These are phyloP conservation scores for Euphrasia arctica DNA, from an alignment of 305 asterid species.

Conservation along the genomic window DNA sequence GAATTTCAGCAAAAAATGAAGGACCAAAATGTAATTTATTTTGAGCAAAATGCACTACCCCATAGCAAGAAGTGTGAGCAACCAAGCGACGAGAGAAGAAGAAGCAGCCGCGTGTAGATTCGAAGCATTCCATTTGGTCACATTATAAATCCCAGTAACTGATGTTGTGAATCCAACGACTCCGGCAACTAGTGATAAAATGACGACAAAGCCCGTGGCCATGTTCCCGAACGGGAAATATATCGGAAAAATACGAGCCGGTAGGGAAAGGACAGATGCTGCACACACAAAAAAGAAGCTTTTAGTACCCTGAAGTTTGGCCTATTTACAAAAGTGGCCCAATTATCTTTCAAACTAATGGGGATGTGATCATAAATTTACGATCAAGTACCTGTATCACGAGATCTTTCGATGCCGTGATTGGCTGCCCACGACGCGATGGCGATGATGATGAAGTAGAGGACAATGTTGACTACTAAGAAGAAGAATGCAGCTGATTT, in stretches of 20 bases:
- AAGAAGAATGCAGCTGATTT: conserved; percentile 72
- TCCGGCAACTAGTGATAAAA: conserved; percentile 79
- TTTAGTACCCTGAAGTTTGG: background rate
- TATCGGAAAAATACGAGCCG: conserved; percentile 72
- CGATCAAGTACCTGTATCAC: conserved; percentile 40
- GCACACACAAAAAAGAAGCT: conserved; percentile 25
- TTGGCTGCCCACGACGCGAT: conserved; percentile 78
- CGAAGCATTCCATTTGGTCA: conserved; percentile 53
- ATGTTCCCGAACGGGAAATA: conserved; percentile 78
- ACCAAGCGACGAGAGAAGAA: conserved; percentile 66
- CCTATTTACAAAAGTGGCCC: no score
- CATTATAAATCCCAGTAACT: conserved; percentile 51
- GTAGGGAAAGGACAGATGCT: conserved; percentile 60
- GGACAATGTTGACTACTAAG: conserved; percentile 47
- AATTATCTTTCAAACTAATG: background rate
- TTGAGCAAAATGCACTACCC: conserved; percentile 42
- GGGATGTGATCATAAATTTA: no score
- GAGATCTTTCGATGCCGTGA: conserved; percentile 65
- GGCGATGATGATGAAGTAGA: conserved; percentile 57
- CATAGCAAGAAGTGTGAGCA: conserved; percentile 84
- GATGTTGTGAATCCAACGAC: conserved; percentile 79
- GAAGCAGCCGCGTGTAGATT: conserved; percentile 74
- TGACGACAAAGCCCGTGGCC: conserved; percentile 81
- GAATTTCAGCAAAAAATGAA: background rate
- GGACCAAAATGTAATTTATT: background rate